phyloP scores from a whole-genome alignment of 2,329 filamentous ascomycete genomes.

The Diplodia seriata region DNA sequence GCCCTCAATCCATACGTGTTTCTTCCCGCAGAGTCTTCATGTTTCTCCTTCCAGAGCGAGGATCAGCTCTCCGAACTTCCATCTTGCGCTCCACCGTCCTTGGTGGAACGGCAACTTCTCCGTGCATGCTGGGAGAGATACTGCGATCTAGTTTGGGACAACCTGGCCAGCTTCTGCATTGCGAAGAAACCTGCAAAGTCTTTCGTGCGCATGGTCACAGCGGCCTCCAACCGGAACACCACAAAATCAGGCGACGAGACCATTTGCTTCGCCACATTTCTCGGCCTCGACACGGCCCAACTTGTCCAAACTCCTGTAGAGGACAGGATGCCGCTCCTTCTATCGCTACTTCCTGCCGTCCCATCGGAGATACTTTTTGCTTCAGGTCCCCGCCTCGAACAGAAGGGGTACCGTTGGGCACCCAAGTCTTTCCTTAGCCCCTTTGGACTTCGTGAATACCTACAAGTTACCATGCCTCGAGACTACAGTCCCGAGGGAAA shows the following conservation, averaged over 20 bases:
- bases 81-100: background rate
- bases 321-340: background rate
- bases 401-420: background rate
- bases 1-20: background rate
- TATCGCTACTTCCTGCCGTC: background rate
- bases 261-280: background rate
- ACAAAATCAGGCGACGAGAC: background rate
- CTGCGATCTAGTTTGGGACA: background rate
- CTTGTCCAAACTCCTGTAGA: background rate
- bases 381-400: background rate
- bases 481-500: background rate
- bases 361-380: background rate
- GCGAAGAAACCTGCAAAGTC: background rate
- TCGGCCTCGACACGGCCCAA: background rate
- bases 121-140: background rate
- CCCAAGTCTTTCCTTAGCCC: background rate
- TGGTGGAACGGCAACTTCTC: background rate
- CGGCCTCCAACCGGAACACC: background rate
- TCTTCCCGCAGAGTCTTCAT: background rate
- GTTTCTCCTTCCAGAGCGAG: background rate
- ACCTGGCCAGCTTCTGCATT: background rate
- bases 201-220: background rate
- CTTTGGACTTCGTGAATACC: background rate
- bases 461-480: background rate
- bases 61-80: background rate